Evolutionary conservation across 352 stramenopile genomes (phyloP), one percentile per base, ranked within the genome.

Genomic region (Pythium sp.): DNA sequence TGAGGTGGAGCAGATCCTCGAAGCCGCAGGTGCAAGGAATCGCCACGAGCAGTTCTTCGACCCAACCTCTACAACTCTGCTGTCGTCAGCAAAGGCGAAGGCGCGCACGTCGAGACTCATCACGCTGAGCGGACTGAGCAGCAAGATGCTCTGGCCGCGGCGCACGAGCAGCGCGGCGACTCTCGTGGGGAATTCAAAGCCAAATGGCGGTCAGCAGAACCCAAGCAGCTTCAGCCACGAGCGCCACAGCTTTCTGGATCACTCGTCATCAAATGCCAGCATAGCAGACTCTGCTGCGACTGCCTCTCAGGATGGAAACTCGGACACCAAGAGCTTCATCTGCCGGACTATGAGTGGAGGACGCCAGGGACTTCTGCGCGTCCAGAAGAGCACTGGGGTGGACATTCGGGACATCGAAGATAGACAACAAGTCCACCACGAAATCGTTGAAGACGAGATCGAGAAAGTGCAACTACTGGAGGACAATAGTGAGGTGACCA

Each of bases 1-100:
- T 18, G 76, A 85, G n/a, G 69, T 92, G 4, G 80, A 92, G 64
- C 71, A 76, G n/a, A 77, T 80, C 28, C 77, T 94, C 49, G 76
- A 86, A 36, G 64, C 69, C 9, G 79, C 80, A 3, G 86, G 84
- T 20, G 77, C 82, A 14, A 68, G 67, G 7, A 65, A 72, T 59
- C 73, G 71, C 18, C 72, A 55, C 15, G 54, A 61, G 12, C 71
- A 66, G 20, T 70, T 67, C 41, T 30, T 58, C 18, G 65, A 51
- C 7, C 22, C 51, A 12, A 58, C 8, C 26, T n/a, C 38, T 18
- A 61, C 18, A 26, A 26, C 24, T 1, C 15, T 43, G 24, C 30
- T 47, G 38, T 56, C 59, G 11, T 64, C 28, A 4, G 7, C 51
- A 11, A 62, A 58, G 46, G 38, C 46, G 24, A 62, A 53, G 38